Conservation (phyloP, 2,329 filamentous ascomycete genomes). For the Aspergillus fischeri region DNA sequence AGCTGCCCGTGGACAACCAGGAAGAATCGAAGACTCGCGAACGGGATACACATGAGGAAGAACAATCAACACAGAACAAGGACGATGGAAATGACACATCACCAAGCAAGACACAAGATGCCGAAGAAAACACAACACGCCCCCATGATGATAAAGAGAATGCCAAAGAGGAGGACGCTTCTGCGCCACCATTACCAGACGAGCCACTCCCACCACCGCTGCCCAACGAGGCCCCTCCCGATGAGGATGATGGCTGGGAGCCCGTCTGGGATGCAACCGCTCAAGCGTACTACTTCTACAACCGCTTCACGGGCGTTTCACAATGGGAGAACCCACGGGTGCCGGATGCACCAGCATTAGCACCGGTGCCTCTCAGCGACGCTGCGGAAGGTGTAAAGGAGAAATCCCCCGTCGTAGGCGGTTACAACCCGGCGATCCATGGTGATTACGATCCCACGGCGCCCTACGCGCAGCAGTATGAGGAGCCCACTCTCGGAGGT, state of each 20-base stretch:
- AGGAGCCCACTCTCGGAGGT: constrained; percentile 33
- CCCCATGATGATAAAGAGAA: constrained; percentile 3
- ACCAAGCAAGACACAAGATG: background rate
- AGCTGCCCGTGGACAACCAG: constrained; percentile 1
- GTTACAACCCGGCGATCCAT: constrained; percentile 95
- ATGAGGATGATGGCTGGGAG: constrained; percentile 69
- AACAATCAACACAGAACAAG: constrained; percentile 23
- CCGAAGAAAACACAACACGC: background rate
- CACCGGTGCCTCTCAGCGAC: constrained; percentile 17
- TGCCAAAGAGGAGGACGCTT: constrained; percentile 15
- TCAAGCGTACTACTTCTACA: constrained; percentile 78
- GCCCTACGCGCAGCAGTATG: constrained; percentile 72
- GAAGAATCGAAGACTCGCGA: background rate
- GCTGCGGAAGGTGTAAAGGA: constrained; percentile 32
- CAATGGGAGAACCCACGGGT: constrained; percentile 88
- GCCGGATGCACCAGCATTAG: constrained; percentile 38
- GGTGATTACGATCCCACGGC: constrained; percentile 94
- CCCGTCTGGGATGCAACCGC: constrained; percentile 68
- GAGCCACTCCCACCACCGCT: constrained; percentile 46
- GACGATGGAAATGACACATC: constrained; percentile 12
- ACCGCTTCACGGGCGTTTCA: constrained; percentile 67
- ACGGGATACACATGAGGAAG: constrained; percentile 43
- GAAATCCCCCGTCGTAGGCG: constrained; percentile 53
- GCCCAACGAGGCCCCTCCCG: constrained; percentile 51
- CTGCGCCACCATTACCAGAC: constrained; percentile 39